Conservation (phyloP, 2,329 filamentous ascomycete genomes). For the Pezicula carpinea region DNA sequence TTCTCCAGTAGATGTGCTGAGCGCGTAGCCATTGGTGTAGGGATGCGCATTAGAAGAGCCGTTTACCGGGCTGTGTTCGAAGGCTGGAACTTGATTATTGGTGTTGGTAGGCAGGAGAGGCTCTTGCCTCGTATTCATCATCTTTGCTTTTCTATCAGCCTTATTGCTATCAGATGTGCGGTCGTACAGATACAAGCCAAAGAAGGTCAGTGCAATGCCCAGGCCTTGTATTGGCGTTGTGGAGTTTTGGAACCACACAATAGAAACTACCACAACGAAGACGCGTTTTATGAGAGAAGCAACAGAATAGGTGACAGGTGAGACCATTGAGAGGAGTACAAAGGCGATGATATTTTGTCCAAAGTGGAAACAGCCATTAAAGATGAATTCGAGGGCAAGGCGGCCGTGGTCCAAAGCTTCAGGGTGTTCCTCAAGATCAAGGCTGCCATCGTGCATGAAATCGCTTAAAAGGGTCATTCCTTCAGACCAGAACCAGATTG, state of each 20-base stretch:
- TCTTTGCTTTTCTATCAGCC: constrained; percentile 75
- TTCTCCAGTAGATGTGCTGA: constrained; percentile 28
- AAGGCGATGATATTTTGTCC: constrained; percentile 95
- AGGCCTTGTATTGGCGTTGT: constrained; percentile 79
- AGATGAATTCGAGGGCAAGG: constrained; percentile 78
- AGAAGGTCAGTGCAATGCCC: constrained; percentile 83
- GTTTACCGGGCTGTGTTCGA: constrained; percentile 30
- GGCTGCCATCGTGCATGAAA: constrained; percentile 73
- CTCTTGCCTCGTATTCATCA: constrained; percentile 45
- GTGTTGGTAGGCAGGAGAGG: constrained; percentile 22
- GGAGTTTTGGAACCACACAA: constrained; percentile 91
- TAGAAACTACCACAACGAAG: constrained; percentile 91
- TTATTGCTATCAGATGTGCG: constrained; percentile 84
- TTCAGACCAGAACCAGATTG: constrained; percentile 92
- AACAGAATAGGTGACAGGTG: constrained; percentile 94
- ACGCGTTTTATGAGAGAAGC: constrained; percentile 95
- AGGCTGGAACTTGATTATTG: constrained; percentile 10
- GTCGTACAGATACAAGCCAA: constrained; percentile 94
- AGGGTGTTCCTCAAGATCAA: constrained; percentile 55
- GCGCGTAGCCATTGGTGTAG: constrained; percentile 43
- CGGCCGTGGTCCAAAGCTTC: constrained; percentile 74
- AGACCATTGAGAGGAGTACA: constrained; percentile 84
- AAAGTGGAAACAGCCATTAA: constrained; percentile 97
- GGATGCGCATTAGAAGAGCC: constrained; percentile 29
- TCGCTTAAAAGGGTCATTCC: constrained; percentile 74